Evolutionary conservation across 1,139 yeast species (phyloP).

Genomic region (Pichia sp.): DNA sequence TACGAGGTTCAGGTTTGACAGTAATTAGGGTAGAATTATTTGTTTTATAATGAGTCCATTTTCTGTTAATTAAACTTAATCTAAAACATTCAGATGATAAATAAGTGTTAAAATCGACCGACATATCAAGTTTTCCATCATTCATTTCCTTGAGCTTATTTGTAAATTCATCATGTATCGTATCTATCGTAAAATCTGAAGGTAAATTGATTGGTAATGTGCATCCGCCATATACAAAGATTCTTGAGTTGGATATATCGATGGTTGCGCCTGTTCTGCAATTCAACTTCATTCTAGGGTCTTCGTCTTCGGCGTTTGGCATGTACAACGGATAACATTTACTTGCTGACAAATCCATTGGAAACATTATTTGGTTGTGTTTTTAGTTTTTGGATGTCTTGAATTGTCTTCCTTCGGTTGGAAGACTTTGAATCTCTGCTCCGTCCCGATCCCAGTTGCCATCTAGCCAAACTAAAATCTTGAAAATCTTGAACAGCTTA

Average conservation of each 20-base stretch:
- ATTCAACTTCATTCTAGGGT: constrained; percentile 44
- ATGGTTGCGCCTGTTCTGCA: constrained; percentile 65
- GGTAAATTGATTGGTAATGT: constrained; percentile 40
- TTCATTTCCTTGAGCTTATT: constrained; percentile 12
- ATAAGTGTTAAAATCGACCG: constrained; percentile 19
- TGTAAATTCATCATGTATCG: constrained; percentile 19
- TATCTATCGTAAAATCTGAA: constrained; percentile 16
- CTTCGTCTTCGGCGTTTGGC: constrained; percentile 40
- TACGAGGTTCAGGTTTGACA: constrained; percentile 42
- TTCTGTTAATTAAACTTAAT: constrained; percentile 49
- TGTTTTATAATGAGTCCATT: constrained; percentile 37
- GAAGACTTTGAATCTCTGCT: not conserved
- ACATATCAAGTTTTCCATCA: not conserved
- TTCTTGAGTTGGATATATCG: constrained; percentile 48
- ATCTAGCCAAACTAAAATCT: not conserved
- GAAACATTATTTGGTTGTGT: constrained; percentile 31
- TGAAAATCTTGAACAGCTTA: too few species aligned
- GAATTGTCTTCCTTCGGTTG: not conserved
- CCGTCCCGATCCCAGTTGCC: not conserved
- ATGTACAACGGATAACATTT: constrained; percentile 41
- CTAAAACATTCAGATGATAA: constrained; percentile 41
- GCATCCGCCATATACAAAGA: constrained; percentile 65
- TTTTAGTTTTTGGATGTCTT: not conserved
- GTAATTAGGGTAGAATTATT: constrained; percentile 21
- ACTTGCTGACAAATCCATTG: constrained; percentile 44